phyloP scores from a whole-genome alignment of 306 rosid genomes.

The Vigna hirtella region DNA sequence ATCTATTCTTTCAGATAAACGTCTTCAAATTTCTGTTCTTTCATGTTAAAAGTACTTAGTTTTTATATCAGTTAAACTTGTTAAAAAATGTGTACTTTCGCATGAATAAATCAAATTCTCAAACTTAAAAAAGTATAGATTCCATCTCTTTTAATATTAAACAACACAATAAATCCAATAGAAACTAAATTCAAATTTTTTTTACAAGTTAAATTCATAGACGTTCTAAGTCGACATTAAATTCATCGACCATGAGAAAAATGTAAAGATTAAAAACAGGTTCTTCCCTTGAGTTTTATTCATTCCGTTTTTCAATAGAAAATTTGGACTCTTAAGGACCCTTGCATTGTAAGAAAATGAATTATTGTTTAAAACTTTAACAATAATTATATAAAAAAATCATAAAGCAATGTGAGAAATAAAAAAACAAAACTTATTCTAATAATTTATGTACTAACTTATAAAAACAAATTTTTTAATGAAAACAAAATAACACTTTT shows the following conservation, averaged over 20 bases:
- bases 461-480: neutral
- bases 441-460: neutral
- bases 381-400: neutral
- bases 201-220: neutral
- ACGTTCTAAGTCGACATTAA: no score
- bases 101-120: neutral
- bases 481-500: neutral
- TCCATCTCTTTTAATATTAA: no score
- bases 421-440: neutral
- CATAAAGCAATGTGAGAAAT: neutral
- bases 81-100: neutral
- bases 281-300: neutral
- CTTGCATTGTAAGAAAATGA: neutral
- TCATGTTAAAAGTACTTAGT: neutral
- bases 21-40: neutral
- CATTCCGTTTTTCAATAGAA: neutral
- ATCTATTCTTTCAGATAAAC: neutral
- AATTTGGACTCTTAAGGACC: neutral
- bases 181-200: neutral
- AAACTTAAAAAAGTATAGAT: no score
- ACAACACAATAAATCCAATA: no score
- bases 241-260: neutral
- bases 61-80: neutral
- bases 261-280: neutral
- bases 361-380: neutral